Base-by-base conservation (phyloP, 768 basidiomycete species). In the Boletus vinaceobasis region DNA sequence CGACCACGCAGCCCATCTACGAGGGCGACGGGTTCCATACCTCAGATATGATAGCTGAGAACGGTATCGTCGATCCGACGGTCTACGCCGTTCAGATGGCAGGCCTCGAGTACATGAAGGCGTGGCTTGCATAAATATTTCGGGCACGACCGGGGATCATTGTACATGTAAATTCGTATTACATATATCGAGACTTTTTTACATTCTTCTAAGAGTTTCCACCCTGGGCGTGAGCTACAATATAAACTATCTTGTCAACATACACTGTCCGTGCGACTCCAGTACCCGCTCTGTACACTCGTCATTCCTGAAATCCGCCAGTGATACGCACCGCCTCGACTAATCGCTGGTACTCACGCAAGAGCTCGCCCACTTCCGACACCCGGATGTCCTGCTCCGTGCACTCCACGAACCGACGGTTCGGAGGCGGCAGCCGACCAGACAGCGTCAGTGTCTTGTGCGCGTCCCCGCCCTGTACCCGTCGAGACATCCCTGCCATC, bases 341-440 rank as follows among this genome's bases (percentile, higher is more conserved):
- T 48, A 97, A 67, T 42, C 87, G 75, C 59, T 82, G 81, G 69
- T 97, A 98, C 59, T 97, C 95, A 32, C 75, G 73, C 66, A 98
- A 73, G 40, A 99, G 75, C 59, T 87, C 83, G 1, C 78, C 83
- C 1, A 98, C 84, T 60, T 99, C 96, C 0, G 86, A 83, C 26
- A 98, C 71, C 50, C 78, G 80, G 50, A 98, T 70, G 57, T 98
- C 96, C 50, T 86, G 88, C 44, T 83, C 80, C 0, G 80, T 74
- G 58, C 86, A 86, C 46, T 88, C 82, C 52, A 92, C 56, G 67
- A 94, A 93, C 11, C 87, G 80, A 43, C 77, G 73, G 42, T 81
- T 84, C 0, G 88, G 91, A 11, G 84, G 85, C 0, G 80, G 74
- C 2, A 88, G 68, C 14, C 75, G 74, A 27, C 80, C 51, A 2